Percentiles rank a stretch among this genome's conserved stretches.
These are phyloP conservation scores for Anastatica hierochuntica DNA, from an alignment of 345 rosid genomes.

Conservation along the genomic window DNA sequence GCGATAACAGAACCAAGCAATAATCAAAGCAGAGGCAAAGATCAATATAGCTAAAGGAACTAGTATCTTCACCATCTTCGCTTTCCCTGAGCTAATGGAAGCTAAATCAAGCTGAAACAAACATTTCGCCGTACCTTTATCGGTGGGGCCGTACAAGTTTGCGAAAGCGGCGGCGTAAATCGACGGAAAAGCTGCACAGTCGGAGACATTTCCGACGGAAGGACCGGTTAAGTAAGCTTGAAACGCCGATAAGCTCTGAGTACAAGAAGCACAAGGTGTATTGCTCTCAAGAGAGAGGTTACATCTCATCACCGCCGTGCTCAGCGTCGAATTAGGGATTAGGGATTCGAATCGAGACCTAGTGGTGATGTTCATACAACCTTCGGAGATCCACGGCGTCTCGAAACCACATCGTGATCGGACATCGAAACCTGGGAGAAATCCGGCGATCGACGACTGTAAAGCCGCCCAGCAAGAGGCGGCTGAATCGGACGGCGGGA, in stretches of 20 bases:
- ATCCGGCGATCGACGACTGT: slow-evolving; percentile 30
- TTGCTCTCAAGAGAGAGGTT: slow-evolving; percentile 54
- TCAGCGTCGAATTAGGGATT: slow-evolving; percentile 27
- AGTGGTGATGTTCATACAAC: slow-evolving; percentile 69
- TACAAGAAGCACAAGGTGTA: slow-evolving; percentile 76
- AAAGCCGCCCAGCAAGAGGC: slow-evolving; percentile 59
- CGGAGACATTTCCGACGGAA: slow-evolving; percentile 54
- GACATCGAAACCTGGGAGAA: slow-evolving; percentile 38
- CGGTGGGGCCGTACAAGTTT: slow-evolving; percentile 57
- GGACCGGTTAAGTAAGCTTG: slow-evolving; percentile 38
- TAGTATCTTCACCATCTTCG: slow-evolving; percentile 24
- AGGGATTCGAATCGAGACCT: slow-evolving; percentile 40
- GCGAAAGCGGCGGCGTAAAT: slow-evolving; percentile 70
- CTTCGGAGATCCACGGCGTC: slow-evolving; percentile 66
- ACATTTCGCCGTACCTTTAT: slow-evolving; percentile 51
- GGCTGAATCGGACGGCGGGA: slow-evolving; percentile 49
- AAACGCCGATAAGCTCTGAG: slow-evolving; percentile 37
- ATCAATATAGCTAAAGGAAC: slow-evolving; percentile 24
- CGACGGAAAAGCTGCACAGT: slow-evolving; percentile 45
- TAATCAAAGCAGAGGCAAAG: slow-evolving; percentile 24
- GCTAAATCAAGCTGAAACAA: slow-evolving; percentile 41
- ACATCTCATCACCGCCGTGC: slow-evolving; percentile 33
- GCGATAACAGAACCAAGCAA: slow-evolving; percentile 36
- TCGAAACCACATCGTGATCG: slow-evolving; percentile 56
- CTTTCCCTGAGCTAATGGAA: slow-evolving; percentile 12